Base-by-base conservation (phyloP, 75 land plant species). In the Sequoia sempervirens region DNA sequence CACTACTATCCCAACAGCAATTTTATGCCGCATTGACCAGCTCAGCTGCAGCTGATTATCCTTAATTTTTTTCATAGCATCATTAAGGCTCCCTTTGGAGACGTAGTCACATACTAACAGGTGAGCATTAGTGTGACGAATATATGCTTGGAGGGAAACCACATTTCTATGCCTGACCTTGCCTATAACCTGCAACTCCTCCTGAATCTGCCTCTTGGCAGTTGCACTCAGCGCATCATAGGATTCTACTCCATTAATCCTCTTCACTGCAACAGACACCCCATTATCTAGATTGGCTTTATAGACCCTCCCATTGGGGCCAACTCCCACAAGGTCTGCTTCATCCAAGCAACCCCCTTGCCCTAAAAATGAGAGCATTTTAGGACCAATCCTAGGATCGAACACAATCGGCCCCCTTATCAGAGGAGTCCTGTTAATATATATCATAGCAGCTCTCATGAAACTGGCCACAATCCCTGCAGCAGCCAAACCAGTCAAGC, bases 401-500 rank as follows among this genome's bases (percentile, higher is more conserved):
- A 96, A 96, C 80, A 92, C 80, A 45, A 93, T 91, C 14, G 98
- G 97, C 38, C 93, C 97, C 73, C 91, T 90, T 78, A 91, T 87
- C 76, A 89, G 84, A 47, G 95, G 91, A 13, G 90, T 83, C 47
- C 85, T 66, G 82, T 86, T 85, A 20, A 89, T 38, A 87, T 88
- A 90, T 15, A 70, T 84, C 68, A 90, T 20, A 56, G 87, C 84
- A 73, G 84, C 80, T 17, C 92, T 87, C 43, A 91, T 32, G 30
- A 87, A 11, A 70, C 78, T 58, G 43, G 87, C 93, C 23, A 90
- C 37, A 50, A 93, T 18, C 9, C 85, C 4, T 23, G 96, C 85
- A n/a, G 75, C 83, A 41, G 90, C 8, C 30, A 89, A 54, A 13
- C 97, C 96, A 26, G 93, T 87, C 5, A 94, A 50, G 6, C 83